Evolutionary conservation across 495 filamentous ascomycete genomes (phyloP).

Genomic region (Neurospora tetraspora): DNA sequence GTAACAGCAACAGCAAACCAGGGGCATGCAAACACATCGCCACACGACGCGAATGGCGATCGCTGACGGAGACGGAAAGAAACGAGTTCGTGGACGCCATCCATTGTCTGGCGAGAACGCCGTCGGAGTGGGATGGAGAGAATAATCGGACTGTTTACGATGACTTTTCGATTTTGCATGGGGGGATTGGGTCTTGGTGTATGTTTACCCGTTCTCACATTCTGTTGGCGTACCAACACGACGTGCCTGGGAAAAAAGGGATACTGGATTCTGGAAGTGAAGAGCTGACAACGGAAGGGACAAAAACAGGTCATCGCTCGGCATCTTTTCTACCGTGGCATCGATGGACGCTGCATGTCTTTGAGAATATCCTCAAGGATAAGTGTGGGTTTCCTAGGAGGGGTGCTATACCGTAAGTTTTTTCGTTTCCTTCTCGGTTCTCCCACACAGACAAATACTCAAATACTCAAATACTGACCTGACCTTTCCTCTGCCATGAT

Average conservation of each 20-base stretch:
- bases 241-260: too few species aligned
- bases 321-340: neutral
- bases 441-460: neutral
- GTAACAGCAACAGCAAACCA: neutral
- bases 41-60: neutral
- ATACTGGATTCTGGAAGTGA: too few species aligned
- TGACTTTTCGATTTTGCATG: conserved; percentile 1
- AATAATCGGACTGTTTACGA: neutral
- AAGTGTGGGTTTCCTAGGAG: neutral
- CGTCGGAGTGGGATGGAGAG: neutral
- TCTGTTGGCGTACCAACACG: too few species aligned
- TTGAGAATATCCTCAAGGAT: neutral
- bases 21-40: neutral
- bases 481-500: too few species aligned
- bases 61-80: neutral
- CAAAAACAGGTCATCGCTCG: neutral
- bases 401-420: neutral
- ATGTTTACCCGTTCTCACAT: neutral
- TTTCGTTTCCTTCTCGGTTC: too few species aligned
- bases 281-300: neutral
- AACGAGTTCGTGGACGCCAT: conserved; percentile 1
- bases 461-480: neutral
- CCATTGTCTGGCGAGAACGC: neutral
- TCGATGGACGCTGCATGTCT: neutral
- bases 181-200: neutral